A percentile compares a stretch with the other conserved stretches of the same genome.
Evolutionary conservation across 768 basidiomycete genomes (phyloP).

Genomic region (Suillus bovinus): DNA sequence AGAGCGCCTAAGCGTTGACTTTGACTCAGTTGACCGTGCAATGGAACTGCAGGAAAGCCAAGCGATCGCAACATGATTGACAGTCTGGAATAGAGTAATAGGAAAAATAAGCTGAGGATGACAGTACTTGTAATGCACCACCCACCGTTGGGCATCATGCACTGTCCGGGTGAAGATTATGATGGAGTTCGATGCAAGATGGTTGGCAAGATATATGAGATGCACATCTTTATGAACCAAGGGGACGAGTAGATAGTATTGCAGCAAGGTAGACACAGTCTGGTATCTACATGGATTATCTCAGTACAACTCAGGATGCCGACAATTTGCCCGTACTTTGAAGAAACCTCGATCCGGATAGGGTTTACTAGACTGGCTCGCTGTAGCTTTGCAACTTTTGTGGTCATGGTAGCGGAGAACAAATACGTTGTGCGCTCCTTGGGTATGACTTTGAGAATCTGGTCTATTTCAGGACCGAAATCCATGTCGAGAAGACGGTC

Average conservation of each 20-base stretch:
- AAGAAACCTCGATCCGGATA: conserved; percentile 89
- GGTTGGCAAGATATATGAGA: conserved; percentile 86
- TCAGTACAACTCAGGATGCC: neutral
- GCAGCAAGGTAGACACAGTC: conserved; percentile 91
- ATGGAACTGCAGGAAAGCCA: conserved; percentile 92
- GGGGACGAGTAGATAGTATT: conserved; percentile 95
- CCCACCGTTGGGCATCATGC: conserved; percentile 82
- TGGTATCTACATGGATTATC: conserved; percentile 69
- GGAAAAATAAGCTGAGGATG: conserved; percentile 1
- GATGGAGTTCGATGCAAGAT: conserved; percentile 87
- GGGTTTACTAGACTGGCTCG: conserved; percentile 92
- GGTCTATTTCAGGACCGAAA: conserved; percentile 93
- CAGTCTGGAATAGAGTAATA: conserved; percentile 45
- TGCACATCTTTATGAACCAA: conserved; percentile 90
- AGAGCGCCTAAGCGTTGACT: conserved; percentile 91
- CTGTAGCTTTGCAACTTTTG: conserved; percentile 95
- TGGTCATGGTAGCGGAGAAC: conserved; percentile 99
- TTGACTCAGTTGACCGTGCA: conserved; percentile 94
- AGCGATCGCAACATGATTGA: conserved; percentile 88
- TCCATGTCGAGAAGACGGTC: conserved; percentile 96
- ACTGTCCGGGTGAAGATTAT: conserved; percentile 98
- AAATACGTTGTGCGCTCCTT: conserved; percentile 94
- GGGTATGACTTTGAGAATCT: conserved; percentile 93
- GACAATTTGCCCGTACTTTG: conserved; percentile 61
- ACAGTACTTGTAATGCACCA: conserved; percentile 1